phyloP scores from a whole-genome alignment of 164 flowering plant species.

The Vitis cinerea region DNA sequence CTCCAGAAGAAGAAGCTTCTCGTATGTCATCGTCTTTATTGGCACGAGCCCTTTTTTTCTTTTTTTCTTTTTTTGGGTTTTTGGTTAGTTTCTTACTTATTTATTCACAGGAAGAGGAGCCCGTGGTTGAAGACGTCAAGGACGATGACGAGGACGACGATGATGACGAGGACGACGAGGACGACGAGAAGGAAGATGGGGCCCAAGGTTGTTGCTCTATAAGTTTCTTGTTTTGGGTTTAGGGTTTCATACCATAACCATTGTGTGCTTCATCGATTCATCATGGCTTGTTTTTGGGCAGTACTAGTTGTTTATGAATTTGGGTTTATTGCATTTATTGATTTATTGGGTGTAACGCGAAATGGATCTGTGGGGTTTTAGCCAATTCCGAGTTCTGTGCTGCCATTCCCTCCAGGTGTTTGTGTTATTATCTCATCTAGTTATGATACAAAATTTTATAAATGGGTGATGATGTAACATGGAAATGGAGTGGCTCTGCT shows the following conservation, averaged over 20 bases:
- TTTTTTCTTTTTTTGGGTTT: not conserved
- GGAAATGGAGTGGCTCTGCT: too few species aligned
- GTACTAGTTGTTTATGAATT: not conserved
- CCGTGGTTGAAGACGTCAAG: conserved; percentile 41
- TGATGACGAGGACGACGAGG: conserved; percentile 64
- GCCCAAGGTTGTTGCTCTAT: conserved; percentile 33
- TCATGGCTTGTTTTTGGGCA: not conserved
- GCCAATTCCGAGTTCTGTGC: too few species aligned
- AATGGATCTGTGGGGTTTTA: too few species aligned
- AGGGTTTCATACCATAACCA: not conserved
- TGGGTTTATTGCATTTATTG: not conserved
- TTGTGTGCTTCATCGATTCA: not conserved
- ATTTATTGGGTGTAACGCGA: too few species aligned
- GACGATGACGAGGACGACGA: conserved; percentile 56
- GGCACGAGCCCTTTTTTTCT: not conserved
- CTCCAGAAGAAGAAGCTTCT: not conserved
- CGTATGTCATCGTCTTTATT: not conserved
- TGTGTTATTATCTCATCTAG: too few species aligned
- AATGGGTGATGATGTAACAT: too few species aligned
- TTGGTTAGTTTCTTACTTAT: not conserved
- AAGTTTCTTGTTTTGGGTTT: not conserved
- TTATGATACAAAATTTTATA: too few species aligned
- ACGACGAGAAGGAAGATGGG: conserved; percentile 58
- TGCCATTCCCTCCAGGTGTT: too few species aligned
- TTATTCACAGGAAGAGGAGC: conserved; percentile 24